phyloP scores from a whole-genome alignment of 2,329 filamentous ascomycete genomes.

The Capronia epimyces region DNA sequence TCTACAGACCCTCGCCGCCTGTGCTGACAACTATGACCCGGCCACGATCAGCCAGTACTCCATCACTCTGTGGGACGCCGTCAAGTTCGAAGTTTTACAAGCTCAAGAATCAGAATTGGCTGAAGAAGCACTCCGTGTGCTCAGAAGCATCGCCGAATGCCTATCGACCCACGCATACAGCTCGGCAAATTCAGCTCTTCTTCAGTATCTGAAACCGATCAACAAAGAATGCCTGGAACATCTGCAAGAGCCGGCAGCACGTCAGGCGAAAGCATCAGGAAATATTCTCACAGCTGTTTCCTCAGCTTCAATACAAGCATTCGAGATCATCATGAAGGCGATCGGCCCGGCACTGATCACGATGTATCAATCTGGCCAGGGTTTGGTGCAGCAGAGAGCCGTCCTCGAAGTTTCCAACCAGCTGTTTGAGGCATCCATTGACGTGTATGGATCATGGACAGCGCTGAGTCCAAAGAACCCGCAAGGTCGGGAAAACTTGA shows the following conservation, averaged over 20 bases:
- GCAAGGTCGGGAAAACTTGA: constrained; percentile 37
- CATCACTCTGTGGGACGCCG: constrained; percentile 60
- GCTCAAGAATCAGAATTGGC: constrained; percentile 62
- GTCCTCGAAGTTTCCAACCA: constrained; percentile 57
- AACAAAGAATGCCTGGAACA: constrained; percentile 64
- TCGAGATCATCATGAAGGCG: constrained; percentile 51
- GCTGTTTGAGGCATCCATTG: constrained; percentile 54
- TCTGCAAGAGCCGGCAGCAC: constrained; percentile 62
- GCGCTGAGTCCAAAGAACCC: constrained; percentile 36
- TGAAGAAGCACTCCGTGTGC: constrained; percentile 51
- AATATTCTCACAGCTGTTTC: constrained; percentile 55
- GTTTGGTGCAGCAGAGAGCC: constrained; percentile 57
- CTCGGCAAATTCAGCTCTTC: constrained; percentile 41
- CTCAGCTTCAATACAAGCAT: constrained; percentile 50
- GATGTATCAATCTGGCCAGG: constrained; percentile 57
- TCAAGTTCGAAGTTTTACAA: constrained; percentile 65
- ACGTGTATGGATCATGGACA: constrained; percentile 54
- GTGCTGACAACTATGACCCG: constrained; percentile 54
- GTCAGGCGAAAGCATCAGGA: constrained; percentile 60
- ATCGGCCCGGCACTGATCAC: constrained; percentile 55
- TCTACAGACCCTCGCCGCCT: constrained; percentile 57
- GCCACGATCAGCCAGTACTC: constrained; percentile 58
- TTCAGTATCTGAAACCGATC: constrained; percentile 55
- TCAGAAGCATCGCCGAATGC: constrained; percentile 52
- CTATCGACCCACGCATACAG: constrained; percentile 44